Base-by-base conservation (phyloP, 2,329 filamentous ascomycete species). In the Pseudogymnoascus sp. region DNA sequence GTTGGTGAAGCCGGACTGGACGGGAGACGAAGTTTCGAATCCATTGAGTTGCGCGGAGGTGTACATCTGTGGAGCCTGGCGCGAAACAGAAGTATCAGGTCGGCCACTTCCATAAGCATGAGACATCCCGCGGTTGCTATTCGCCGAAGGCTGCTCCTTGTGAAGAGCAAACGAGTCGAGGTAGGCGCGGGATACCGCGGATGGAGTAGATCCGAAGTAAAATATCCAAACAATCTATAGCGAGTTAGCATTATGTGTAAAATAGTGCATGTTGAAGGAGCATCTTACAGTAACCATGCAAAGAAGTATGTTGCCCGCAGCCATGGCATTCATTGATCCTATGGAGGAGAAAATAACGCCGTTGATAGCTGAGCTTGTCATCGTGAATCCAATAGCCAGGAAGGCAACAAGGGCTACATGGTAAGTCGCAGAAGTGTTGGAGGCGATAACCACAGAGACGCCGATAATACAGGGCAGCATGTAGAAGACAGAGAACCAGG, bases 161-260 rank as follows among this genome's bases (percentile, higher is more conserved):
- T 95, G 86, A 22, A 97, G 83, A 59, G 95, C 92, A 73, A 97
- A 97, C 0, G 93, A 96, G 78, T 99, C 95, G 70, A 98, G 89
- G 75, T 96, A 96, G 63, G 91, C 88, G 70, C 93, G 90, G 67
- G 93, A 90, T 62, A 88, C 85, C 14, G 93, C 90, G 43, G 91
- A 90, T 1, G 93, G 92, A 16, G 92, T 89, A 2, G 93, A 96
- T 71, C 95, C 95, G 72, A 97, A 99, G 81, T 98, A 98, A 78
- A 98, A 96, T 70, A 97, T 96, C 95, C 95, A 99, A 65, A 98
- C 85, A 70, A 96, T 90, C 93, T 97, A 70, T n/a, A 19, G 50
- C 50, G 11, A 22, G 16, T n/a, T 35, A 35, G 16, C 22, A 46
- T 33, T n/a, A 22, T 43, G 33, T 16, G 59, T 38, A 19, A 12